A percentile compares a stretch with the other conserved stretches of the same genome.
Conservation (phyloP, 192 early-diverging fungal genomes). For the Umbelopsis vinacea region DNA sequence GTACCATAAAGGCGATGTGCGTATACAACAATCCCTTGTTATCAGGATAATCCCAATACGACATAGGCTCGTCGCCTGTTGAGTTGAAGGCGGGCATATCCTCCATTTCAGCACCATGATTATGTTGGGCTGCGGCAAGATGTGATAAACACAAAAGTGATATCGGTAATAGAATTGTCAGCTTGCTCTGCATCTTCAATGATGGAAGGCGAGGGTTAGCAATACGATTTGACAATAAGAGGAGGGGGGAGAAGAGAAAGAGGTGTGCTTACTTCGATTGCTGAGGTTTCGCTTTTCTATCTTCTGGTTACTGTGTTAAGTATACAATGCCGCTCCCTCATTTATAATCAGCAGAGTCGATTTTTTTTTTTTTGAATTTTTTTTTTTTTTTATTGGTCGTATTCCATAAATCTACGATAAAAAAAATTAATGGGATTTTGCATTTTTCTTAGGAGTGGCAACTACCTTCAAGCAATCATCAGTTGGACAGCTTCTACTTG, state of each 20-base stretch:
- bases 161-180: background rate
- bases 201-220: background rate
- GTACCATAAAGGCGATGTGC: constrained; percentile 41
- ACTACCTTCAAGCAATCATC: too few species aligned
- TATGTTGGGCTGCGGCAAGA: constrained; percentile 28
- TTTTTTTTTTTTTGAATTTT: background rate
- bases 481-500: too few species aligned
- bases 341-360: background rate
- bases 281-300: background rate
- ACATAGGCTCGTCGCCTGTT: constrained; percentile 41
- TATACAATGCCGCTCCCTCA: background rate
- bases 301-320: background rate
- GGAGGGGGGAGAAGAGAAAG: background rate
- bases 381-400: background rate
- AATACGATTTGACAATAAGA: background rate
- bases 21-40: constrained; percentile 34
- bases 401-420: background rate
- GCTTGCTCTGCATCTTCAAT: background rate
- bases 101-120: constrained; percentile 14
- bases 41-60: constrained; percentile 33
- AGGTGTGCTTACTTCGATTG: background rate
- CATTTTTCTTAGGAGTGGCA: background rate
- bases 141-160: background rate
- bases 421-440: background rate
- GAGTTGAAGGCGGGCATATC: constrained; percentile 35